These are phyloP conservation scores for Priceomyces carsonii DNA, from an alignment of 805 yeast genomes.

Conservation along the genomic window DNA sequence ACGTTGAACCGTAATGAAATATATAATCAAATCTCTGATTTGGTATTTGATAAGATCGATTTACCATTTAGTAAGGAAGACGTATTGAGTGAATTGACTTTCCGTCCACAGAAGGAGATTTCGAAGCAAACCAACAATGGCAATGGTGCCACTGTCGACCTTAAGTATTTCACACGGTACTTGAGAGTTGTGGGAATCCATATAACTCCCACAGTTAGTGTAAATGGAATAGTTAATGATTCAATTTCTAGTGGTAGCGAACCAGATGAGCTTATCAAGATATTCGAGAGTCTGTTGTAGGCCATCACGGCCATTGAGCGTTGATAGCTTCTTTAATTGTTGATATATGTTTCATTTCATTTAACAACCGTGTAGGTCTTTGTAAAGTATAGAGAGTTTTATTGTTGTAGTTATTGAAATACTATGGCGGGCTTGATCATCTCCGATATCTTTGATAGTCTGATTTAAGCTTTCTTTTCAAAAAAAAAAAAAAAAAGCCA, in stretches of 20 bases:
- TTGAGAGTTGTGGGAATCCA: constrained; percentile 79
- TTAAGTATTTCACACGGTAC: constrained; percentile 72
- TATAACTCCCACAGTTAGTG: constrained; percentile 77
- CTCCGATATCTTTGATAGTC: too few relatives aligned
- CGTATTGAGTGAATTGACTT: constrained; percentile 37
- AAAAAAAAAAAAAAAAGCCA: too few relatives aligned
- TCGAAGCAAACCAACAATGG: constrained; percentile 53
- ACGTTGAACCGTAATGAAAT: constrained; percentile 57
- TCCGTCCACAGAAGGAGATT: constrained; percentile 25
- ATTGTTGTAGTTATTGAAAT: too few relatives aligned
- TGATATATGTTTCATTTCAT: not conserved
- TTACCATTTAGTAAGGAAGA: constrained; percentile 32
- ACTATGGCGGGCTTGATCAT: too few relatives aligned
- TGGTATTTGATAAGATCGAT: constrained; percentile 27
- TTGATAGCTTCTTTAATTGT: not conserved
- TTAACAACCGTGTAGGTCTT: too few relatives aligned
- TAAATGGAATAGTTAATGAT: constrained; percentile 65
- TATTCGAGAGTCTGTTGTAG: constrained; percentile 31
- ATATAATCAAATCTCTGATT: constrained; percentile 51
- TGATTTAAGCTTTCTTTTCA: too few relatives aligned
- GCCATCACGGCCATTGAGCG: not conserved
- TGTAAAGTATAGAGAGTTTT: too few relatives aligned
- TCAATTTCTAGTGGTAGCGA: constrained; percentile 64
- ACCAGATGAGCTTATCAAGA: constrained; percentile 43
- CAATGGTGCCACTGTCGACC: constrained; percentile 56